A percentile compares a stretch with the other conserved stretches of the same genome.
These are phyloP conservation scores for Parathielavia hyrcaniae DNA, from an alignment of 495 filamentous ascomycete species.

Conservation along the genomic window DNA sequence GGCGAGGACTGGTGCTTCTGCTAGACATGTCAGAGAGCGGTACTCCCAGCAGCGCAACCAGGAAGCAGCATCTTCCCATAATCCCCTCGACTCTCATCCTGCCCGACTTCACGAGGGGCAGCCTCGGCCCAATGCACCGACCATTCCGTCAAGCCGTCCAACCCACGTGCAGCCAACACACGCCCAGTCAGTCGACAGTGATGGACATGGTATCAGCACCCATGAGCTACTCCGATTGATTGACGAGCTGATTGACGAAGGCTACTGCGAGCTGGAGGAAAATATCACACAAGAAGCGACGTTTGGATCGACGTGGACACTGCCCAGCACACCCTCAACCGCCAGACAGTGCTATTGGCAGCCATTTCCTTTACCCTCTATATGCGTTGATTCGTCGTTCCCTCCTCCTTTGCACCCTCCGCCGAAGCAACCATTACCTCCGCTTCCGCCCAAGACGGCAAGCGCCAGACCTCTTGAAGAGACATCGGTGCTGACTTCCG, in stretches of 20 bases:
- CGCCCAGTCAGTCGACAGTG: not conserved
- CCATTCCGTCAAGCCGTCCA: not conserved
- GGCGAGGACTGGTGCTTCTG: not conserved
- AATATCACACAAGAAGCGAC: not conserved
- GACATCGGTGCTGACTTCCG: not conserved
- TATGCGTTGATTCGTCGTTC: not conserved
- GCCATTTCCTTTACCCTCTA: too few relatives aligned
- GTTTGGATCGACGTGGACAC: not conserved
- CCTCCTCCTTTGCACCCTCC: not conserved
- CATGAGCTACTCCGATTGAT: not conserved
- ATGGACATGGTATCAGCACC: not conserved
- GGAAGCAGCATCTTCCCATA: not conserved
- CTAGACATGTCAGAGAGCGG: not conserved
- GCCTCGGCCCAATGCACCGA: not conserved
- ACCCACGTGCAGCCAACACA: not conserved
- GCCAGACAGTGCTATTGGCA: too few relatives aligned
- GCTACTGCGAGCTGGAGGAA: not conserved
- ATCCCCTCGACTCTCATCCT: not conserved
- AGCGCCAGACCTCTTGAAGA: not conserved
- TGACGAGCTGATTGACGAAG: slow-evolving; percentile 1
- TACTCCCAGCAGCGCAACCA: not conserved
- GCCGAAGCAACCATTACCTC: not conserved
- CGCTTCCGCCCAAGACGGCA: not conserved
- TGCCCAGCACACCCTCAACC: not conserved
- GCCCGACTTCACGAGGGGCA: too few relatives aligned